These are phyloP conservation scores for Pseudognaphalium luteoalbum DNA, from an alignment of 129 eudicot genomes.

Conservation along the genomic window DNA sequence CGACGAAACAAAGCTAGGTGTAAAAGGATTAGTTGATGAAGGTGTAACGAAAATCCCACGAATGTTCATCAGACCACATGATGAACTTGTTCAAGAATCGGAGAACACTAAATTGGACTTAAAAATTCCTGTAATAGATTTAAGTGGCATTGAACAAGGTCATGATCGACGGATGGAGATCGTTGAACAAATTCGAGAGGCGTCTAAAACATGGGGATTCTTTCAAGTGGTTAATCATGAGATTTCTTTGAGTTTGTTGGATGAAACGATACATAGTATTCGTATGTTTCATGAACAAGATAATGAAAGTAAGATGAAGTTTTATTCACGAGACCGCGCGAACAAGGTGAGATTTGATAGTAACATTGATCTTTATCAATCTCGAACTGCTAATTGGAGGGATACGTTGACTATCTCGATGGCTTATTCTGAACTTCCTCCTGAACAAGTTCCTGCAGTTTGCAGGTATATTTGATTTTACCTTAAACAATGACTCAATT, in stretches of 20 bases:
- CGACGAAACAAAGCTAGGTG: slow-evolving; percentile 48
- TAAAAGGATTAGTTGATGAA: slow-evolving; percentile 52
- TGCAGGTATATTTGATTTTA: slow-evolving; percentile 35
- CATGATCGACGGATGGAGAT: slow-evolving; percentile 27
- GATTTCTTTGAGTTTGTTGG: slow-evolving; percentile 27
- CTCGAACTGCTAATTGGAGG: slow-evolving; percentile 53
- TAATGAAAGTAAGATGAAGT: slow-evolving; percentile 33
- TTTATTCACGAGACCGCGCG: slow-evolving; percentile 37
- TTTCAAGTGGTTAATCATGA: slow-evolving; percentile 55
- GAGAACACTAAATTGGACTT: slow-evolving; percentile 1
- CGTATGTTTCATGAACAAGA: slow-evolving; percentile 52
- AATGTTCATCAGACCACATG: slow-evolving; percentile 45
- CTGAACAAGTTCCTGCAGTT: slow-evolving; percentile 36
- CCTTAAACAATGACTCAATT: background rate
- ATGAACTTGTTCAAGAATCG: slow-evolving; percentile 42
- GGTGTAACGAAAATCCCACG: slow-evolving; percentile 37
- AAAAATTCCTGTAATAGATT: slow-evolving; percentile 38
- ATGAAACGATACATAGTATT: slow-evolving; percentile 34
- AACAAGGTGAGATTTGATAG: slow-evolving; percentile 28
- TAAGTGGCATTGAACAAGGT: slow-evolving; percentile 8
- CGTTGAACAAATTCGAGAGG: slow-evolving; percentile 30
- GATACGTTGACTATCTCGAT: slow-evolving; percentile 41
- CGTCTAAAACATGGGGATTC: slow-evolving; percentile 48
- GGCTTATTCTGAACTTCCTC: slow-evolving; percentile 18
- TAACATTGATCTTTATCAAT: slow-evolving; percentile 37